Conservation (phyloP, 192 early-diverging fungal genomes). For the Chytriomyces confervae region DNA sequence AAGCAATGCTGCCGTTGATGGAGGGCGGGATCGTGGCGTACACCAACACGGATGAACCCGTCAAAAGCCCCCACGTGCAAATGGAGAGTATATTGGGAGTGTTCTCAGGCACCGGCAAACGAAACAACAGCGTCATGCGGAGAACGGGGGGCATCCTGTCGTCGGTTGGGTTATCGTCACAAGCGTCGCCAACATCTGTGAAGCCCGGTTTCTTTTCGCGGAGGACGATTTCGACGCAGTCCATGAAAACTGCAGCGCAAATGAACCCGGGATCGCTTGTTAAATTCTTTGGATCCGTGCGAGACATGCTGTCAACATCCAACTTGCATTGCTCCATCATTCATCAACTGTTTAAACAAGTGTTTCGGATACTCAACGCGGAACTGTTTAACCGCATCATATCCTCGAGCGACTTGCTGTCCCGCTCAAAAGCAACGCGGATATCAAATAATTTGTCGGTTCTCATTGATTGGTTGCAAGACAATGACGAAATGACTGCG, state of each 20-base stretch:
- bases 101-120: conserved; percentile 12
- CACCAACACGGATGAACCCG: not conserved
- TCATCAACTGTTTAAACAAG: conserved; percentile 73
- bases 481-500: not conserved
- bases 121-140: conserved; percentile 27
- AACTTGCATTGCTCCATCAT: conserved; percentile 78
- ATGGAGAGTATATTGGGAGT: conserved; percentile 32
- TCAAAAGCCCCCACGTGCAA: not conserved
- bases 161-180: not conserved
- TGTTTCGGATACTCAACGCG: conserved; percentile 77
- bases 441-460: conserved; percentile 76
- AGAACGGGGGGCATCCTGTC: conserved; percentile 23
- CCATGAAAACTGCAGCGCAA: conserved; percentile 2
- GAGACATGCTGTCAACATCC: conserved; percentile 73
- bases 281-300: conserved; percentile 69
- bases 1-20: conserved; percentile 10
- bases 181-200: not conserved
- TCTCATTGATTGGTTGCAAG: conserved; percentile 11
- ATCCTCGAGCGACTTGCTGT: conserved; percentile 72
- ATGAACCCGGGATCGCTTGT: conserved; percentile 74
- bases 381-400: conserved; percentile 89
- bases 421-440: conserved; percentile 81
- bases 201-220: conserved; percentile 20
- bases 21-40: conserved; percentile 33
- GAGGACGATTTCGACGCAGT: not conserved